Percentiles rank a stretch among this genome's conserved stretches.
These are phyloP conservation scores for Endoconidiophora polonica DNA, from an alignment of 2,329 filamentous ascomycete genomes.

Conservation along the genomic window DNA sequence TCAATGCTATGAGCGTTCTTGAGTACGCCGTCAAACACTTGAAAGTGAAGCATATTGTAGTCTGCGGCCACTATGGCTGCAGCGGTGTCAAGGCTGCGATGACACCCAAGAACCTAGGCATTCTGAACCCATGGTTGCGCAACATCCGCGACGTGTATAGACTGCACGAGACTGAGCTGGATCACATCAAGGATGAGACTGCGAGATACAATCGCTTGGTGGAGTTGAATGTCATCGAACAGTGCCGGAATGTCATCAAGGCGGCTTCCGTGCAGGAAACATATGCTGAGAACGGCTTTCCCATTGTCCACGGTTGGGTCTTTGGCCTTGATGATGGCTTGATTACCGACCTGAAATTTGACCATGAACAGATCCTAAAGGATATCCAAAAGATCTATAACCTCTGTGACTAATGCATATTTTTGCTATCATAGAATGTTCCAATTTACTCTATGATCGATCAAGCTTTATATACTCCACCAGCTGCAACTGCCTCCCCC, in stretches of 20 bases:
- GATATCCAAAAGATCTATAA: slow-evolving; percentile 51
- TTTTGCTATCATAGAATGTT: neutral
- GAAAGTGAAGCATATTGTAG: slow-evolving; percentile 64
- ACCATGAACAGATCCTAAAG: slow-evolving; percentile 38
- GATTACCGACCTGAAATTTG: slow-evolving; percentile 46
- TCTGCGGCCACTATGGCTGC: slow-evolving; percentile 66
- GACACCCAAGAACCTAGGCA: slow-evolving; percentile 51
- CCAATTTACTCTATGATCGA: too few relatives aligned
- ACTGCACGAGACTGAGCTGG: slow-evolving; percentile 53
- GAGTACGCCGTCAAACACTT: slow-evolving; percentile 73
- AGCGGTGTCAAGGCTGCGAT: slow-evolving; percentile 61
- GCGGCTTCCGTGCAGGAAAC: slow-evolving; percentile 64
- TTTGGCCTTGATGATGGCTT: slow-evolving; percentile 53
- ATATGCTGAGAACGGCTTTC: slow-evolving; percentile 44
- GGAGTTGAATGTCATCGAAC: slow-evolving; percentile 68
- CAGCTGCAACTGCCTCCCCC: too few relatives aligned
- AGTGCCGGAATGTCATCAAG: slow-evolving; percentile 63
- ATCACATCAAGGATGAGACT: slow-evolving; percentile 40
- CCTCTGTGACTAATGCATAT: slow-evolving; percentile 22
- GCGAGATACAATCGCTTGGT: slow-evolving; percentile 54
- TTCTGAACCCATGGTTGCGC: slow-evolving; percentile 58
- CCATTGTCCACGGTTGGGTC: slow-evolving; percentile 58
- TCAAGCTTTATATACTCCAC: too few relatives aligned
- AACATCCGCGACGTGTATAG: slow-evolving; percentile 62
- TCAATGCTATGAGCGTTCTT: slow-evolving; percentile 67